Evolutionary conservation across 345 rosid species (phyloP).

Genomic region (Leavenworthia alabamica): DNA sequence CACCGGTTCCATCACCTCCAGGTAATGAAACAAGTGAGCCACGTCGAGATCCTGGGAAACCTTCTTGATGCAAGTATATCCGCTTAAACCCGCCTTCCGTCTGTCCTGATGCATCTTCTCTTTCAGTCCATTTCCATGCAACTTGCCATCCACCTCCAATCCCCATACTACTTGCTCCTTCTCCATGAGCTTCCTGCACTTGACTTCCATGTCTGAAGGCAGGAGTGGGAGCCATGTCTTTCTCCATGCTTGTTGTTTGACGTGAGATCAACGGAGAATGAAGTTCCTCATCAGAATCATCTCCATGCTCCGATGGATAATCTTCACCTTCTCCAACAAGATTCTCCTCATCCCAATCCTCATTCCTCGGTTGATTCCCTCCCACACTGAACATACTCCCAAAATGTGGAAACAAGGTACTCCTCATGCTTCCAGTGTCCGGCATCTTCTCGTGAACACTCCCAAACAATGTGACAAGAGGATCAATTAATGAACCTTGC

Average conservation of each 20-base stretch:
- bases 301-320: conserved; percentile 56
- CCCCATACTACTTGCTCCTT: conserved; percentile 46
- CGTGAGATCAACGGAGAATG: conserved; percentile 90
- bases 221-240: conserved; percentile 47
- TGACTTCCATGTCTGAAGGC: conserved; percentile 58
- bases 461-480: conserved; percentile 81
- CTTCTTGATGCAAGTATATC: conserved; percentile 76
- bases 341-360: conserved; percentile 89
- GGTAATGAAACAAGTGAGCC: conserved; percentile 65
- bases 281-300: conserved; percentile 64
- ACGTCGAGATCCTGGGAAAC: conserved; percentile 50
- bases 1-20: conserved; percentile 51
- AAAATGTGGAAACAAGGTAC: conserved; percentile 82
- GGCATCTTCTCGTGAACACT: conserved; percentile 83
- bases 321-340: conserved; percentile 63
- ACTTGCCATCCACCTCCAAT: conserved; percentile 99
- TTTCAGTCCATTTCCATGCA: conserved; percentile 94
- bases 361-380: conserved; percentile 60
- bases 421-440: conserved; percentile 77
- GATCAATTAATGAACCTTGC: conserved; percentile 60
- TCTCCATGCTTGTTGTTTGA: conserved; percentile 70
- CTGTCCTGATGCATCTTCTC: conserved; percentile 59
- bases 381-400: conserved; percentile 98
- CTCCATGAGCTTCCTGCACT: conserved; percentile 51
- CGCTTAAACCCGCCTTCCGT: conserved; percentile 81